A percentile compares a stretch with the other conserved stretches of the same genome.
Conservation (phyloP, 2,329 filamentous ascomycete genomes). For the Podosphaera fusca region DNA sequence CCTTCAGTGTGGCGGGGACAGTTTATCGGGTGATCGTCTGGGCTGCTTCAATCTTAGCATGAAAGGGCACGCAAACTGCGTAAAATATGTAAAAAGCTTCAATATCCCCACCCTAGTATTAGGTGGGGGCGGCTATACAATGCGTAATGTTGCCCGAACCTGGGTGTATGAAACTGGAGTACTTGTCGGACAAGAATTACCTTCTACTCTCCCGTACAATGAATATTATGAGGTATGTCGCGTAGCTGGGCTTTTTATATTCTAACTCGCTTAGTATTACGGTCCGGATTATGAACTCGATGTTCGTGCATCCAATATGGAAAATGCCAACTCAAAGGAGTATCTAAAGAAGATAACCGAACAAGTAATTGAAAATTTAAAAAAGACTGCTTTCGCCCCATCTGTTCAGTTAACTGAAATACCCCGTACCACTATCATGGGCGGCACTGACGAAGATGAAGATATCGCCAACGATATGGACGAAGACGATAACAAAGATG, state of each 20-base stretch:
- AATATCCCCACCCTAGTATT: slow-evolving; percentile 73
- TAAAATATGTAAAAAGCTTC: slow-evolving; percentile 74
- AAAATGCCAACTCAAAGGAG: slow-evolving; percentile 68
- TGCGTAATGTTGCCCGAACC: slow-evolving; percentile 85
- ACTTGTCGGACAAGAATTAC: slow-evolving; percentile 63
- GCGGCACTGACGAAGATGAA: slow-evolving; percentile 38
- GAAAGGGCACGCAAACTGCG: slow-evolving; percentile 82
- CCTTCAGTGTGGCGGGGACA: slow-evolving; percentile 88
- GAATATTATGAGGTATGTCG: slow-evolving; percentile 68
- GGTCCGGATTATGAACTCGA: slow-evolving; percentile 78
- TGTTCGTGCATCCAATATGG: slow-evolving; percentile 68
- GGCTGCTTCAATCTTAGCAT: slow-evolving; percentile 98
- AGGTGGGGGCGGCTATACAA: slow-evolving; percentile 89
- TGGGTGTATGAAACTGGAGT: slow-evolving; percentile 95
- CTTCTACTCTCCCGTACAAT: slow-evolving; percentile 71
- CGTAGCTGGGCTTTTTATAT: slow-evolving; percentile 18
- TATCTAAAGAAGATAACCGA: slow-evolving; percentile 67
- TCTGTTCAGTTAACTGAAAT: slow-evolving; percentile 79
- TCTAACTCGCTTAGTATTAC: slow-evolving; percentile 44
- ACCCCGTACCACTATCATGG: slow-evolving; percentile 35
- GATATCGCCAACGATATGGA: slow-evolving; percentile 47
- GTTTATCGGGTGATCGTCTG: slow-evolving; percentile 75
- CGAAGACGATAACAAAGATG: slow-evolving; percentile 68
- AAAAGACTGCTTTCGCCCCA: slow-evolving; percentile 65
- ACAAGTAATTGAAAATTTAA: slow-evolving; percentile 63